phyloP scores from a whole-genome alignment of 257 asterid species.

The Mentha longifolia region DNA sequence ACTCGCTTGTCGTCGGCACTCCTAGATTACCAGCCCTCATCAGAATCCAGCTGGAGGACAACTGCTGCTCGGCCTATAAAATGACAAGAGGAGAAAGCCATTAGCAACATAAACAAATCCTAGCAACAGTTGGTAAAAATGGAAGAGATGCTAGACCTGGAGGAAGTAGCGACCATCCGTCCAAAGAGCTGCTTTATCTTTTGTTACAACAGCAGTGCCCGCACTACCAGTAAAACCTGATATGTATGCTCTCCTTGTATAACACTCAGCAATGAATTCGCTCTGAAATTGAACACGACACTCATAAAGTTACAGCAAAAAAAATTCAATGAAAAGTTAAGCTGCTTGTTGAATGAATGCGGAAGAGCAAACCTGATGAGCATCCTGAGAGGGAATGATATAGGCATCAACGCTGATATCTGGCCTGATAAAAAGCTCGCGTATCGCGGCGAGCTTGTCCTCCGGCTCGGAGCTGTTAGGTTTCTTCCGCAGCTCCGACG shows the following conservation, averaged over 20 bases:
- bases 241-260: slow-evolving; percentile 83
- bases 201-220: slow-evolving; percentile 95
- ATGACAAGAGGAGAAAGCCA: slow-evolving; percentile 28
- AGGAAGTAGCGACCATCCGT: slow-evolving; percentile 97
- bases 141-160: slow-evolving; percentile 58
- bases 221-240: slow-evolving; percentile 99
- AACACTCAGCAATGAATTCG: slow-evolving; percentile 94
- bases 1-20: slow-evolving; percentile 80
- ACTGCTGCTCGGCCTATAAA: slow-evolving; percentile 87
- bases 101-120: slow-evolving; percentile 28
- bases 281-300: slow-evolving; percentile 57
- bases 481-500: slow-evolving; percentile 72
- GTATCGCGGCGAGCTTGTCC: slow-evolving; percentile 68
- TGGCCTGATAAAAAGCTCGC: slow-evolving; percentile 72
- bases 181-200: slow-evolving; percentile 97
- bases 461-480: slow-evolving; percentile 49
- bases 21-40: slow-evolving; percentile 93
- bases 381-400: slow-evolving; percentile 95
- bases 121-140: background rate
- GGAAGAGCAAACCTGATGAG: slow-evolving; percentile 72
- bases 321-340: slow-evolving; percentile 14
- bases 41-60: slow-evolving; percentile 81
- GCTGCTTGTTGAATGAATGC: slow-evolving; percentile 1
- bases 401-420: slow-evolving; percentile 79
- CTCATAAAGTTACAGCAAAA: slow-evolving; percentile 23